Evolutionary conservation across 257 asterid genomes (phyloP).

Genomic region (Phtheirospermum japonicum): DNA sequence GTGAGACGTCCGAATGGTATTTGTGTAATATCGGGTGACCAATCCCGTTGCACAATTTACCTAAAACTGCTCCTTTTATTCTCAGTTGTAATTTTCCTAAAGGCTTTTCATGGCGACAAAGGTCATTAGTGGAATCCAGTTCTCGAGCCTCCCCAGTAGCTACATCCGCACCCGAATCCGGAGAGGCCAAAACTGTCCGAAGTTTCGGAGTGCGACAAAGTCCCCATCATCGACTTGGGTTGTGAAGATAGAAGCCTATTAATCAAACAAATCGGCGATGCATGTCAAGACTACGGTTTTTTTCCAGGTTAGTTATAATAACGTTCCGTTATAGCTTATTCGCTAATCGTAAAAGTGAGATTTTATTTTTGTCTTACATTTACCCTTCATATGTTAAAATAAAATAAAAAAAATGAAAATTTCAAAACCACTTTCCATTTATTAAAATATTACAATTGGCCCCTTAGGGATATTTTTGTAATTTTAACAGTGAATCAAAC

Average conservation of each 20-base stretch:
- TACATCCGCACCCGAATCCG: conserved; percentile 54
- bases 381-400: neutral
- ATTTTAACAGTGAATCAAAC: too few relatives aligned
- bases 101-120: conserved; percentile 36
- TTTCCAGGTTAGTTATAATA: conserved; percentile 66
- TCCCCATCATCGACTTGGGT: conserved; percentile 51
- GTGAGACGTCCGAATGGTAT: too few relatives aligned
- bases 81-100: too few relatives aligned
- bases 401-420: too few relatives aligned
- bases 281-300: conserved; percentile 51
- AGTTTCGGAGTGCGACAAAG: conserved; percentile 34
- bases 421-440: neutral
- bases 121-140: conserved; percentile 45
- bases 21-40: too few relatives aligned
- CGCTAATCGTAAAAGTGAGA: too few relatives aligned
- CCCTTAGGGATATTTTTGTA: too few relatives aligned
- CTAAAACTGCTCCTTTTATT: too few relatives aligned
- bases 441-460: too few relatives aligned
- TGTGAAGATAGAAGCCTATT: conserved; percentile 32
- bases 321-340: too few relatives aligned
- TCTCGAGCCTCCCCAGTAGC: conserved; percentile 44
- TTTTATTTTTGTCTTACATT: too few relatives aligned
- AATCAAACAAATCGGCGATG: conserved; percentile 37
- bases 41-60: too few relatives aligned
- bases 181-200: conserved; percentile 50